Percentiles rank a stretch among this genome's conserved stretches.
Evolutionary conservation across 2,329 filamentous ascomycete genomes (phyloP).

Genomic region (Paracamarosporium sp.): DNA sequence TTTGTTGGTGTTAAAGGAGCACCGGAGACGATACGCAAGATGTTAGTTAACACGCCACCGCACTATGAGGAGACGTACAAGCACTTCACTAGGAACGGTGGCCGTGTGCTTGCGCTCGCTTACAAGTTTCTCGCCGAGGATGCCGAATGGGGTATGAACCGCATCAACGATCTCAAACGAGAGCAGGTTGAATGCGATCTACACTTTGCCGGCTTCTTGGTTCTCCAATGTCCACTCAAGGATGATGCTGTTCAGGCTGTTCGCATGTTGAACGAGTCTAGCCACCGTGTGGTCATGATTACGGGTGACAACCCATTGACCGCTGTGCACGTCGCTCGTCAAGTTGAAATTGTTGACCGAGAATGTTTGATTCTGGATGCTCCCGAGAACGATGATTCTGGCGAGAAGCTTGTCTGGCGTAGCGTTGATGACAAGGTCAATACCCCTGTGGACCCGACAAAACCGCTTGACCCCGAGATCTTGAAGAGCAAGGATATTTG

Average conservation of each 20-base stretch:
- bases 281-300: constrained; percentile 98
- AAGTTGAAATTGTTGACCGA: constrained; percentile 97
- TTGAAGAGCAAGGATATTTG: constrained; percentile 89
- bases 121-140: constrained; percentile 90
- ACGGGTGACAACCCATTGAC: constrained; percentile 98
- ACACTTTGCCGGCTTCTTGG: constrained; percentile 91
- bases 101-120: constrained; percentile 88
- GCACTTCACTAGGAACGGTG: constrained; percentile 95
- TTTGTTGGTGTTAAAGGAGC: constrained; percentile 97
- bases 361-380: constrained; percentile 95
- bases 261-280: constrained; percentile 97
- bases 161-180: constrained; percentile 92
- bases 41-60: constrained; percentile 80
- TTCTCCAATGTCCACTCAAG: constrained; percentile 94
- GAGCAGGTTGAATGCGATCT: constrained; percentile 88
- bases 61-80: constrained; percentile 99
- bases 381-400: constrained; percentile 84
- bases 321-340: constrained; percentile 90
- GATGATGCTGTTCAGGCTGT: constrained; percentile 94
- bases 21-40: constrained; percentile 94
- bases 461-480: constrained; percentile 81
- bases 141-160: constrained; percentile 79
- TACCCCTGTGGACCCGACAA: constrained; percentile 83
- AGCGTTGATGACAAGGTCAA: constrained; percentile 89
- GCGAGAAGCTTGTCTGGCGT: constrained; percentile 87